Conservation (phyloP, 2,329 filamentous ascomycete genomes). For the Blastomyces emzantsi region DNA sequence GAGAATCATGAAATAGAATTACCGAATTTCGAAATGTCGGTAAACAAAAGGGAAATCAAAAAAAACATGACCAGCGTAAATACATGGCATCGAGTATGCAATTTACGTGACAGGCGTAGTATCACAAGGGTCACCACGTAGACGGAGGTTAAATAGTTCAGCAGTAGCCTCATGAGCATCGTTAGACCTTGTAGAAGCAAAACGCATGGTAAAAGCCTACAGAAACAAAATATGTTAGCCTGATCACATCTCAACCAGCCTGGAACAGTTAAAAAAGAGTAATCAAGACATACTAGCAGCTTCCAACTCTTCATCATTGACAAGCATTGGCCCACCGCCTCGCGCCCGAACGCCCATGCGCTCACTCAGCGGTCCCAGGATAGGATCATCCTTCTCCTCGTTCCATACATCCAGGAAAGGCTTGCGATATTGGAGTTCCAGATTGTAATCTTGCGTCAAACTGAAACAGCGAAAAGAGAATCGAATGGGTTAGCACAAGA, state of each 20-base stretch:
- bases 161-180: conserved; percentile 1
- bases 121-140: neutral
- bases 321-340: conserved; percentile 55
- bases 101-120: neutral
- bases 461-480: conserved; percentile 21
- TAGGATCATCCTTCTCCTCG: conserved; percentile 74
- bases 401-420: conserved; percentile 87
- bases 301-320: conserved; percentile 82
- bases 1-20: neutral
- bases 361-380: conserved; percentile 76
- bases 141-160: neutral
- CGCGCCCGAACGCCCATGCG: conserved; percentile 87
- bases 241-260: neutral
- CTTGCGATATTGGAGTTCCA: conserved; percentile 91
- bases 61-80: neutral
- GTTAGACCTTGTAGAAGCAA: conserved; percentile 88
- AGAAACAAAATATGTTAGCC: neutral
- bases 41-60: neutral
- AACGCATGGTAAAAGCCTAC: conserved; percentile 79
- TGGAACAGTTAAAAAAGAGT: neutral
- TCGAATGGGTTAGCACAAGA: conserved; percentile 8
- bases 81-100: neutral
- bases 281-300: conserved; percentile 54
- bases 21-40: neutral
- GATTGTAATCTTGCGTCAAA: conserved; percentile 89